Evolutionary conservation across 1,139 yeast genomes (phyloP).

Genomic region (Scheffersomyces lignicola): DNA sequence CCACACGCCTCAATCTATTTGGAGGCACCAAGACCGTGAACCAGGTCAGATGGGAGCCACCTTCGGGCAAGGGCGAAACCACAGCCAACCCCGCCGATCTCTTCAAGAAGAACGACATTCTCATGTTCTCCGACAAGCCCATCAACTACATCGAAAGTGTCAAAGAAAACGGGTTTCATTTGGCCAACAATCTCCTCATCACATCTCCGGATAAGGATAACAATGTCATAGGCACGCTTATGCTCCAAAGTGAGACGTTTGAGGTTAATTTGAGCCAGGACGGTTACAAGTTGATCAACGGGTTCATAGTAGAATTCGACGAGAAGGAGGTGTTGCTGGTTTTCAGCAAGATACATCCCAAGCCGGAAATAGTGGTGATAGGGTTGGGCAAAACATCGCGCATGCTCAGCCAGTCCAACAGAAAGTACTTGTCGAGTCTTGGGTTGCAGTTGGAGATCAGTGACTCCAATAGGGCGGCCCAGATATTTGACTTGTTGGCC

Average conservation of each 20-base stretch:
- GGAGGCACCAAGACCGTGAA: slow-evolving; percentile 28
- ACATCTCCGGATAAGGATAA: slow-evolving; percentile 50
- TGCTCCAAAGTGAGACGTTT: slow-evolving; percentile 63
- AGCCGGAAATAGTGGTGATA: slow-evolving; percentile 72
- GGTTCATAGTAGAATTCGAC: slow-evolving; percentile 45
- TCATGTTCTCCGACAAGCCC: slow-evolving; percentile 45
- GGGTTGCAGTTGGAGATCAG: slow-evolving; percentile 74
- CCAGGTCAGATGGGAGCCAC: slow-evolving; percentile 22
- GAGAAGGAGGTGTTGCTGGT: slow-evolving; percentile 42
- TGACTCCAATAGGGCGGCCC: slow-evolving; percentile 67
- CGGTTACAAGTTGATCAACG: slow-evolving; percentile 39
- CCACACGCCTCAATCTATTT: slow-evolving; percentile 14
- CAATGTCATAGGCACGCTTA: slow-evolving; percentile 52
- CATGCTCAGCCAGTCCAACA: slow-evolving; percentile 56
- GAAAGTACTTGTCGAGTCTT: slow-evolving; percentile 47
- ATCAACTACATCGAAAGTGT: slow-evolving; percentile 46
- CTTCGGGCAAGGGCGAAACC: slow-evolving; percentile 40
- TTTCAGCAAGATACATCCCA: slow-evolving; percentile 63
- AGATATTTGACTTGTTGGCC: slow-evolving; percentile 70
- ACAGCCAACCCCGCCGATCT: slow-evolving; percentile 47
- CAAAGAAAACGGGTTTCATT: slow-evolving; percentile 40
- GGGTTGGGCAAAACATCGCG: slow-evolving; percentile 70
- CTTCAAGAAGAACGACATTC: slow-evolving; percentile 44
- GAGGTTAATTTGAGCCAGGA: slow-evolving; percentile 52
- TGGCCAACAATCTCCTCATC: slow-evolving; percentile 36